Evolutionary conservation across 2,329 filamentous ascomycete genomes (phyloP).

Genomic region (Phialophora chinensis): DNA sequence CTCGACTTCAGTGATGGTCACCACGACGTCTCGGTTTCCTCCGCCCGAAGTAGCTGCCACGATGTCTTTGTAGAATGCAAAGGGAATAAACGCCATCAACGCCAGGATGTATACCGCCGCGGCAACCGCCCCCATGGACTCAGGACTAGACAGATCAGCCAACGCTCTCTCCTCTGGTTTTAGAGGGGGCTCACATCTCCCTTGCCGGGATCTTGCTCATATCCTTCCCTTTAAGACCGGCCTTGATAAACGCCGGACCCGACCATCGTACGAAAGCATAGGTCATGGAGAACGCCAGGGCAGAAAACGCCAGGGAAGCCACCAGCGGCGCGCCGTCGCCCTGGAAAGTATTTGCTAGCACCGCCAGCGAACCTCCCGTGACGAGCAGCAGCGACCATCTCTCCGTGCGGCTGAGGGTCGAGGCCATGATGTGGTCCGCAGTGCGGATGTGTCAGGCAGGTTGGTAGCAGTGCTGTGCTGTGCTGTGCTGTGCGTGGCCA

Average conservation of each 20-base stretch:
- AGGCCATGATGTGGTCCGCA: conserved; percentile 44
- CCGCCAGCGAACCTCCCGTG: conserved; percentile 70
- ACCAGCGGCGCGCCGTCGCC: conserved; percentile 87
- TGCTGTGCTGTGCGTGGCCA: background rate
- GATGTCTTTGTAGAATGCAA: conserved; percentile 98
- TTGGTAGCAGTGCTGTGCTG: background rate
- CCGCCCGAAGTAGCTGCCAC: conserved; percentile 92
- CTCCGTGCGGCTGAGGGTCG: conserved; percentile 59
- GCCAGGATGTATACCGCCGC: conserved; percentile 89
- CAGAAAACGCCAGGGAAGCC: conserved; percentile 84
- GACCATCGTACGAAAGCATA: conserved; percentile 94
- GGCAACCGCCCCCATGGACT: conserved; percentile 94
- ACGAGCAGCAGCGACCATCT: conserved; percentile 66
- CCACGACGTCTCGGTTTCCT: conserved; percentile 84
- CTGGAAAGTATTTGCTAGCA: conserved; percentile 80
- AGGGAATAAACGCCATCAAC: conserved; percentile 91
- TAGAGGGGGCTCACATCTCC: conserved; percentile 67
- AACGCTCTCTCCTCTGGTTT: background rate
- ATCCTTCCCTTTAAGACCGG: conserved; percentile 87
- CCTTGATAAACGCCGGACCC: conserved; percentile 83
- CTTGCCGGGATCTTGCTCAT: conserved; percentile 76
- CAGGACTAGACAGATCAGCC: conserved; percentile 63
- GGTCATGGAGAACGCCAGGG: conserved; percentile 78
- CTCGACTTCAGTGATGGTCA: conserved; percentile 74
- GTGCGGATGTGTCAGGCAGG: background rate